Evolutionary conservation across 139 green algal genomes (phyloP).

Genomic region (Microglena sp.): DNA sequence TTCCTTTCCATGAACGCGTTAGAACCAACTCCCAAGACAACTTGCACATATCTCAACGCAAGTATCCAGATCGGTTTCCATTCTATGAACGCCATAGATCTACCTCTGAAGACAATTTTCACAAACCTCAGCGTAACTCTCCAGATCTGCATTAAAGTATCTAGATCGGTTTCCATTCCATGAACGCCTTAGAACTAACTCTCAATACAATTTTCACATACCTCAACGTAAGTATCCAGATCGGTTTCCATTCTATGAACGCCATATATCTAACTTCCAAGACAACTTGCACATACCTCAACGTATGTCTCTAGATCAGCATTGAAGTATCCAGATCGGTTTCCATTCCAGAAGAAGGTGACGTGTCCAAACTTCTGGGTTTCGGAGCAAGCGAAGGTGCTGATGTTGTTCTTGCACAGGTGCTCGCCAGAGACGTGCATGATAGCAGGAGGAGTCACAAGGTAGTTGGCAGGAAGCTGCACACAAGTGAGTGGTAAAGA

Average conservation of each 20-base stretch:
- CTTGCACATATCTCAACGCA: no score
- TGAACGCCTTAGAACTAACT: no score
- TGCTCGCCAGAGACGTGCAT: constrained; percentile 70
- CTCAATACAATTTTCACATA: no score
- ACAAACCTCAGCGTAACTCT: constrained; percentile 85
- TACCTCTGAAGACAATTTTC: no score
- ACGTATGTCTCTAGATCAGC: constrained; percentile 85
- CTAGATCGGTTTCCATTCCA: constrained; percentile 96
- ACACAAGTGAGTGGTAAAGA: no score
- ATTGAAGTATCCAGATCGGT: constrained; percentile 88
- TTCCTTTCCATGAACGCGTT: no score
- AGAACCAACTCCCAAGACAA: no score
- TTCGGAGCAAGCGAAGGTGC: constrained; percentile 88
- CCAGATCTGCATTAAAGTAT: constrained; percentile 81
- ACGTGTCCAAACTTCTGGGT: constrained; percentile 94
- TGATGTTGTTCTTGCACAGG: constrained; percentile 72
- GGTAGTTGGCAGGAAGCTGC: constrained; percentile 81
- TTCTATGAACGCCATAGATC: no score
- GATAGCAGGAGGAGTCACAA: constrained; percentile 74
- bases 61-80: no score
- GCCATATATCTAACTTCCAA: no score
- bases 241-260: constrained; percentile 98
- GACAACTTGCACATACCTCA: no score
- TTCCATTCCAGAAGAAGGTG: constrained; percentile 99
- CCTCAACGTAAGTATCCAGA: constrained; percentile 85